phyloP scores from a whole-genome alignment of 352 stramenopile genomes.

The Pythium brassicae region DNA sequence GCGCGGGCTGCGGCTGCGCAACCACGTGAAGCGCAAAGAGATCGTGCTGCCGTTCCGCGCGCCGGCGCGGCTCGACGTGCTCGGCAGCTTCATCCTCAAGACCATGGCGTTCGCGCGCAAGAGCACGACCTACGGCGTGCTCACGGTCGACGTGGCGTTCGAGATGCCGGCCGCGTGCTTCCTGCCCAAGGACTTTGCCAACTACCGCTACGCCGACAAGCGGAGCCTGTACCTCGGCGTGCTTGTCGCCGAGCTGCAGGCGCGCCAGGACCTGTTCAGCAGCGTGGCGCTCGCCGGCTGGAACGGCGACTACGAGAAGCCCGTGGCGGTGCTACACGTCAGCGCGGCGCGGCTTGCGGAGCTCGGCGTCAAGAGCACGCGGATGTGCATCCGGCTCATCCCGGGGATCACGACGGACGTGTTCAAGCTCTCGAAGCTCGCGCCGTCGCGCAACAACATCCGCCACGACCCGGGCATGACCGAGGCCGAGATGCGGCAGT shows the following conservation, averaged over 20 bases:
- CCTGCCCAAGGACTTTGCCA: constrained; percentile 85
- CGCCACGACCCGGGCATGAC: constrained; percentile 72
- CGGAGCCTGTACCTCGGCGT: constrained; percentile 84
- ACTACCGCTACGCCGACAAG: constrained; percentile 90
- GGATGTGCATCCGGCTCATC: constrained; percentile 65
- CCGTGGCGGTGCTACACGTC: constrained; percentile 57
- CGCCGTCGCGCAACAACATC: constrained; percentile 81
- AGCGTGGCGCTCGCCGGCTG: constrained; percentile 66
- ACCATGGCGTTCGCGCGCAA: constrained; percentile 67
- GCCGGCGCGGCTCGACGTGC: constrained; percentile 70
- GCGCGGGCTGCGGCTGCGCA: constrained; percentile 51
- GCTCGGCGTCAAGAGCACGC: constrained; percentile 45
- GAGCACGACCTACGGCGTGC: constrained; percentile 39
- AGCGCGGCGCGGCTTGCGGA: constrained; percentile 28
- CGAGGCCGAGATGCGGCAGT: constrained; percentile 60
- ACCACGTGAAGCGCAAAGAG: constrained; percentile 81
- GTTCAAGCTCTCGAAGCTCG: constrained; percentile 82
- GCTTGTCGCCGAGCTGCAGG: constrained; percentile 53
- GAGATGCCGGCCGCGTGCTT: constrained; percentile 83
- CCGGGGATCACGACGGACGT: constrained; percentile 60
- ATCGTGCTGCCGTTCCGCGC: constrained; percentile 81
- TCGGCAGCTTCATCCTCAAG: constrained; percentile 86
- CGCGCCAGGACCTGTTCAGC: constrained; percentile 30
- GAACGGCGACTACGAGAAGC: constrained; percentile 76
- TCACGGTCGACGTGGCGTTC: constrained; percentile 78